Base-by-base conservation (phyloP, 2,329 filamentous ascomycete genomes). In the Penicillium freii region DNA sequence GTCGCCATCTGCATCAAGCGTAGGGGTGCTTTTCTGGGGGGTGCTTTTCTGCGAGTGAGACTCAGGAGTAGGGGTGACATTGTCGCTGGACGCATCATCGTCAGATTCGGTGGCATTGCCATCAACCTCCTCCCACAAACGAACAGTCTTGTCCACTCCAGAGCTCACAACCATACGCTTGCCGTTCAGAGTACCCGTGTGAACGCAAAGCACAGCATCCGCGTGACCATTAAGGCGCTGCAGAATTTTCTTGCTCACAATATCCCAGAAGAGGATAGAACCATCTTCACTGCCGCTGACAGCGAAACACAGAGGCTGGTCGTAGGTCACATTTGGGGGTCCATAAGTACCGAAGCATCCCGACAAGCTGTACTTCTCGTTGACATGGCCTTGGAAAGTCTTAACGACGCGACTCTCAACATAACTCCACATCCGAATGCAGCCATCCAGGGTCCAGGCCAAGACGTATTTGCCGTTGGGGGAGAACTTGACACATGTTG, bases 391-490 rank as follows among this genome's bases (percentile, higher is more conserved):
- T 72, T 97, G 92, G 75, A 97, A 99, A 15, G 94, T 99, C 81
- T 99, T 99, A 69, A 96, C 88, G 66, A 94, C 94, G 29, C 87
- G 86, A 8, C 93, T 93, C 38, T 91, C 86, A 9, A 96, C 89
- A 71, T 97, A 99, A 73, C 97, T 90, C 94, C 94, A 99, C 23
- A 99, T 80, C 2, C 94, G 87, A 46, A 99, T 84, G 71, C 90
- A 93, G 59, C 87, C 90, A 78, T 99, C 94, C 63, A 97, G 82
- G 62, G 91, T 96, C 75, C 90, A 96, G 13, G 94, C 93, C 3
- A 97, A 83, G 54, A 99, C 88, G 71, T 90, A 97, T 62, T 90
- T 92, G 19, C 94, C 93, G 70, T 99, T 99, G 3, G 94, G 93
- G 5, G 89, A 89, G 78, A 99, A 99, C 70, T 89, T 89, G 42